Base-by-base conservation (phyloP, 140 eudicot genomes). In the Oenanthe javanica region DNA sequence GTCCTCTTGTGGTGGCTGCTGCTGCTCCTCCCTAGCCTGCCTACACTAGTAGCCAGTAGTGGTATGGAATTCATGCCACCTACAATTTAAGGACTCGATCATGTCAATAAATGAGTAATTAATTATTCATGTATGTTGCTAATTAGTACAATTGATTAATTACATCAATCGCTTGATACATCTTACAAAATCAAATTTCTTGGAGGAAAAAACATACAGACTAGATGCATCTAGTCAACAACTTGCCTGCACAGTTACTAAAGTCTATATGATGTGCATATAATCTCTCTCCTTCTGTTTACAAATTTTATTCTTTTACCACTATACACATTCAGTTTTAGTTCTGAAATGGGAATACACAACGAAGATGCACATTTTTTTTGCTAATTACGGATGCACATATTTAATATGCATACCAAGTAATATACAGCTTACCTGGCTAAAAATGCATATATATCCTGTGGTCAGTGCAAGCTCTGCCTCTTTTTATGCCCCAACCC, bases 1-100 rank as follows among this genome's bases (percentile, higher is more conserved):
- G 88, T 86, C 89, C 88, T 9, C 82, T 88, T 0, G 89, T 80
- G 5, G 71, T 86, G 38, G 38, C 57, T 73, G 40, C 77, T 42
- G 10, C 76, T 18, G 13, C 67, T 59, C 67, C 67, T 59, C 31
- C 67, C 4, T n/a, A 21, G 13, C 31, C 13, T 59, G 67, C 27
- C 63, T 54, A 18, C 9, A 54, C 23, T 54, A 16, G 23, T 16
- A 16, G 9, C 63, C 23, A 54, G 63, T 0, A 54, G 63, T 54
- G 16, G 23, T 54, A 15, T 54, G 2, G 9, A 54, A 18, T 5
- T 54, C 23, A 55, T 16, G 64, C 63, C 18, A 18, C 23, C 63
- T 54, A 54, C 63, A 5, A 54, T 4, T 54, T 54, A 16, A 18
- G 23, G 63, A 54, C 63, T 54, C 9, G 23, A 54, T 54, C 23